phyloP scores from a whole-genome alignment of 345 rosid species.

The Mallotus nudiflorus region DNA sequence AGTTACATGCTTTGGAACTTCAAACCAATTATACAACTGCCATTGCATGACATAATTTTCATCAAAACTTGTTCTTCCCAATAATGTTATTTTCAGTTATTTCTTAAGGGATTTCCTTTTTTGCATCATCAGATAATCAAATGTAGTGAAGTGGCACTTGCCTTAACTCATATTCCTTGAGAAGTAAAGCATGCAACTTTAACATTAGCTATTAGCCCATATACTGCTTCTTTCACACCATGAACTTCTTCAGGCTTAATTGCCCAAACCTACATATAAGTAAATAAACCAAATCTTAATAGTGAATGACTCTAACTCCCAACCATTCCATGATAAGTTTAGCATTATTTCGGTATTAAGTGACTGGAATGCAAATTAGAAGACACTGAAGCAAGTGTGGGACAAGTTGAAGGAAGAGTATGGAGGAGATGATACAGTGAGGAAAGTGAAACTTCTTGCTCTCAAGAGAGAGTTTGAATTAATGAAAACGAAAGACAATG shows the following conservation, averaged over 20 bases:
- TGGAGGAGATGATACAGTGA: too few species aligned
- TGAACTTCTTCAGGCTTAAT: conserved; percentile 58
- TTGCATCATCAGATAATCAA: background rate
- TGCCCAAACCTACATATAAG: conserved; percentile 48
- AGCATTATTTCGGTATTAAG: too few species aligned
- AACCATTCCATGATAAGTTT: too few species aligned
- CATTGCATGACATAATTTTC: background rate
- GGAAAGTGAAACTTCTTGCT: too few species aligned
- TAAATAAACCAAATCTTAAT: background rate
- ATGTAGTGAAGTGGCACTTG: conserved; percentile 18
- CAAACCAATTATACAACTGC: conserved; percentile 65
- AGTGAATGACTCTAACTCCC: too few species aligned
- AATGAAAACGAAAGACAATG: too few species aligned
- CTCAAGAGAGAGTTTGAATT: too few species aligned
- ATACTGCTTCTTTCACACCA: conserved; percentile 56
- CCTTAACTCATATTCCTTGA: conserved; percentile 61
- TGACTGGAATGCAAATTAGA: too few species aligned
- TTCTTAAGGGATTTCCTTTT: background rate
- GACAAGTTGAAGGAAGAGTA: too few species aligned
- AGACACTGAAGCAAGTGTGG: too few species aligned
- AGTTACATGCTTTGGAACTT: conserved; percentile 51
- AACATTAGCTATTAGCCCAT: conserved; percentile 45
- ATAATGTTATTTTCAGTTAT: too few species aligned
- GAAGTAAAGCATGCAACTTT: conserved; percentile 51
- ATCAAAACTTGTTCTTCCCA: background rate